Percentiles rank a stretch among this genome's conserved stretches.
Conservation (phyloP, 768 basidiomycete genomes). For the Rhodotorula graminis region DNA sequence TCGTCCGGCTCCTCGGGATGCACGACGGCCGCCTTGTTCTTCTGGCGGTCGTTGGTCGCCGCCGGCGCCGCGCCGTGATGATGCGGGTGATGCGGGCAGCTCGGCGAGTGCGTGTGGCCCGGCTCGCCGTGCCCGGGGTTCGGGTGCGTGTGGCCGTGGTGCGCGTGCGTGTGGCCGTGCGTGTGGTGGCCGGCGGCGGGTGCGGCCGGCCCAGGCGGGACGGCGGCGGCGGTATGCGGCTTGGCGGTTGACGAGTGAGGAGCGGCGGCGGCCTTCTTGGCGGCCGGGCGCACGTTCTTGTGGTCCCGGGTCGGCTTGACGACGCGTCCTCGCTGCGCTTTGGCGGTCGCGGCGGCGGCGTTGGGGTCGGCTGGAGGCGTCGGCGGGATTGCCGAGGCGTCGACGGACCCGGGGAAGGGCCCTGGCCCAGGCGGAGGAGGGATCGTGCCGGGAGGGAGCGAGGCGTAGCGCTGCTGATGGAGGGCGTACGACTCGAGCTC, state of each 20-base stretch:
- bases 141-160: constrained; percentile 4
- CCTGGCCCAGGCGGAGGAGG: constrained; percentile 93
- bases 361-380: constrained; percentile 23
- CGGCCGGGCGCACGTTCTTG: constrained; percentile 40
- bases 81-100: constrained; percentile 42
- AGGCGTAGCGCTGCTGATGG: constrained; percentile 91
- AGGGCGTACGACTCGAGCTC: constrained; percentile 99
- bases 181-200: background rate
- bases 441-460: constrained; percentile 71
- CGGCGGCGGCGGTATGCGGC: background rate
- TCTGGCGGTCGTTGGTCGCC: constrained; percentile 29
- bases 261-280: constrained; percentile 8
- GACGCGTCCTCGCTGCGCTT: constrained; percentile 36
- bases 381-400: constrained; percentile 66
- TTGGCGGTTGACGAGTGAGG: background rate
- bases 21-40: constrained; percentile 44
- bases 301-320: constrained; percentile 36
- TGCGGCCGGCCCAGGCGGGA: constrained; percentile 11
- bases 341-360: constrained; percentile 32
- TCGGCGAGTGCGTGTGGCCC: constrained; percentile 38
- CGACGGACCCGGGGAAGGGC: constrained; percentile 96
- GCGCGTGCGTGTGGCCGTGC: constrained; percentile 8
- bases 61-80: constrained; percentile 31
- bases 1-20: constrained; percentile 51
- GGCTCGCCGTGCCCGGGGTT: constrained; percentile 36